Conservation (phyloP, 1,139 yeast genomes). For the Hyphopichia khmerensis region DNA sequence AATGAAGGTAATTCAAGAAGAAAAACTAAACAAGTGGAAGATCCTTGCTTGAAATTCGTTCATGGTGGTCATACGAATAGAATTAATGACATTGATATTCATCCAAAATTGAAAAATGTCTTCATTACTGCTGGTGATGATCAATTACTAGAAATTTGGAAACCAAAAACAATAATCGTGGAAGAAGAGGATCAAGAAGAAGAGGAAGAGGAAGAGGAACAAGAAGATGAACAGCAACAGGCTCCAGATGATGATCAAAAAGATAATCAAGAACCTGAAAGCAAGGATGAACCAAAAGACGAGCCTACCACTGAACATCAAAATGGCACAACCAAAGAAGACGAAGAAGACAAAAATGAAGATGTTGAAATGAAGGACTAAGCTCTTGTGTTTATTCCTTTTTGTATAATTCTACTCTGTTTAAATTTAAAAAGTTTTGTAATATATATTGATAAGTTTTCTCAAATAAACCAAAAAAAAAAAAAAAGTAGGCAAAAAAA, state of each 20-base stretch:
- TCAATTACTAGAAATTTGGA: slow-evolving; percentile 53
- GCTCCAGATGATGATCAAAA: neutral
- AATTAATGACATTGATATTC: slow-evolving; percentile 50
- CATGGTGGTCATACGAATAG: slow-evolving; percentile 62
- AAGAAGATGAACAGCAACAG: neutral
- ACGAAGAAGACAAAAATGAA: neutral
- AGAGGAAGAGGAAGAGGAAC: neutral
- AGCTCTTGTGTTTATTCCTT: neutral
- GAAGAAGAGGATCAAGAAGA: slow-evolving; percentile 36
- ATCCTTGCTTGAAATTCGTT: slow-evolving; percentile 59
- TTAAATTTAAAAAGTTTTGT: neutral
- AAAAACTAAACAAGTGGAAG: slow-evolving; percentile 39
- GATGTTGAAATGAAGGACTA: slow-evolving; percentile 2
- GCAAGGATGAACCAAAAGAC: neutral
- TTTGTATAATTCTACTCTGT: neutral
- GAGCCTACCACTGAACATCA: neutral
- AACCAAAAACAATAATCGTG: slow-evolving; percentile 41
- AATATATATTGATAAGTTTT: neutral
- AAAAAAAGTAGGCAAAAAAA: neutral
- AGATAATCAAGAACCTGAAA: neutral
- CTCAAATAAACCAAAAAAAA: neutral
- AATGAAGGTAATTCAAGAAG: slow-evolving; percentile 17
- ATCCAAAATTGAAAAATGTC: slow-evolving; percentile 43
- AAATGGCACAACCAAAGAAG: neutral
- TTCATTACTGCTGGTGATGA: slow-evolving; percentile 54